Evolutionary conservation across 768 basidiomycete species (phyloP), one percentile per base, ranked within the genome.

Genomic region (Boletales sp.): DNA sequence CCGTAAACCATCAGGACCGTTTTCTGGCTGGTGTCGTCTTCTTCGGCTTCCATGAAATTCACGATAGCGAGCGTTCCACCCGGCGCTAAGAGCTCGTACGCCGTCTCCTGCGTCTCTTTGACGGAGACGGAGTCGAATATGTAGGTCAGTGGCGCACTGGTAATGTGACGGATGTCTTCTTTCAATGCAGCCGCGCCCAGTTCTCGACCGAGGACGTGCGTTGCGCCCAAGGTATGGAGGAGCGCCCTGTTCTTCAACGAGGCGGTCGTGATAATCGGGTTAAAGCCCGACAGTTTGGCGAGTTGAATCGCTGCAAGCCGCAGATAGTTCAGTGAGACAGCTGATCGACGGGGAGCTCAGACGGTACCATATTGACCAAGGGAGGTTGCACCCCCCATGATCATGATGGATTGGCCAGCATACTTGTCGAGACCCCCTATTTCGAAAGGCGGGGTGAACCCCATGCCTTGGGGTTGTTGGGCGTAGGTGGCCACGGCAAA

Each of bases 231-330:
- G 5, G 63, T 60, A n/a, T 58, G 46, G 21, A 74, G 60, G 8
- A 57, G 51, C 3, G 49, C 61, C 4, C 49, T 49, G 47, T 74
- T 69, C 38, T 66, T 60, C 2, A 56, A 48, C 2, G 73, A 74
- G 2, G 73, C 66, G 0, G 73, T 74, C 13, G 72, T 65, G 33
- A 72, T 66, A 52, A 74, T 67, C 9, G 65, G 67, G 1, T 60
- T 65, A 53, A 71, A 70, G 5, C 63, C 69, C 14, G 65, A 70
- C 25, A 68, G 39, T 15, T 36, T 59, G 0, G 70, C 66, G 11
- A 70, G 59, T 51, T 70, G 70, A 15, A 71, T 67, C 5, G 58
- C 68, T 68, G 14, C 3, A 7, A 2, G 5, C 15, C 25, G 25
- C 25, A 28, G 25, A 7, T 28, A 28, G 3, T 4, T 28, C 25